Evolutionary conservation across 1,139 yeast species (phyloP).

Genomic region (Blastobotrys apis): DNA sequence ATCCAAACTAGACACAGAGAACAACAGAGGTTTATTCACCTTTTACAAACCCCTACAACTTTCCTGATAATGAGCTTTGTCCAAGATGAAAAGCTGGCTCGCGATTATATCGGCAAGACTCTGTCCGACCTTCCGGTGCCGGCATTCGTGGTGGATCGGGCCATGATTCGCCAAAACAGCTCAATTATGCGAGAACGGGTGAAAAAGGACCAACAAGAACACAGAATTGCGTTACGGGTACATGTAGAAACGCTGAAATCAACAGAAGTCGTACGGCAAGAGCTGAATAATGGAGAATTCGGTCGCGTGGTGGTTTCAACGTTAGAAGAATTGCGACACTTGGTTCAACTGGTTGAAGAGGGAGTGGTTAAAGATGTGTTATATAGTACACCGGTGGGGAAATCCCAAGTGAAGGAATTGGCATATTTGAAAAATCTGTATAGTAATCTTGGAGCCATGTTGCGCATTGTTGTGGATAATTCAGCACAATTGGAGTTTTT

Average conservation of each 20-base stretch:
- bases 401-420: conserved; percentile 47
- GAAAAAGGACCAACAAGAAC: conserved; percentile 7
- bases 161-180: conserved; percentile 39
- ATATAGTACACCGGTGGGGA: conserved; percentile 60
- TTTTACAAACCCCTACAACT: no score
- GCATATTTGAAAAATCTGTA: conserved; percentile 36
- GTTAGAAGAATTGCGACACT: conserved; percentile 55
- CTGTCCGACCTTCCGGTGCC: conserved; percentile 51
- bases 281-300: conserved; percentile 45
- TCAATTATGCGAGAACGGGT: conserved; percentile 40
- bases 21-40: no score
- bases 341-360: conserved; percentile 43
- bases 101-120: conserved; percentile 28
- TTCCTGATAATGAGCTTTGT: conserved; percentile 22
- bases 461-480: conserved; percentile 59
- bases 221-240: conserved; percentile 45
- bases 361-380: conserved; percentile 52
- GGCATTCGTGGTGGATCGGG: conserved; percentile 44
- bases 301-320: conserved; percentile 60
- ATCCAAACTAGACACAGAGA: no score
- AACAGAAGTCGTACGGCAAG: conserved; percentile 43
- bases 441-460: conserved; percentile 26
- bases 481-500: conserved; percentile 51
- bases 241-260: conserved; percentile 74
- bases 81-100: conserved; percentile 21